Evolutionary conservation across 2,329 filamentous ascomycete genomes (phyloP).

Genomic region (Tolypocladium album): DNA sequence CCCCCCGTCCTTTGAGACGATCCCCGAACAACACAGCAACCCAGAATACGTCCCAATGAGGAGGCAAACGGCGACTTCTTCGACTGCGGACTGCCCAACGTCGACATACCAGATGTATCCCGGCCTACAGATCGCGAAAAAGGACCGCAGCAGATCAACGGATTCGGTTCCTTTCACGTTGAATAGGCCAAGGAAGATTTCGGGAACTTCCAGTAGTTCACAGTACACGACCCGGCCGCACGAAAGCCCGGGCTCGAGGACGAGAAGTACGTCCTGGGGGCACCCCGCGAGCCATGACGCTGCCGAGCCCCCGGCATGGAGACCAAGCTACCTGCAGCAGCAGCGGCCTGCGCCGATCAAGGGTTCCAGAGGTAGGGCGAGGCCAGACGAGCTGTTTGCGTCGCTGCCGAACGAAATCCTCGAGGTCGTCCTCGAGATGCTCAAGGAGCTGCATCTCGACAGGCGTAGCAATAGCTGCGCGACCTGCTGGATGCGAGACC

Average conservation of each 20-base stretch:
- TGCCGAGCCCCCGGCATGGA: slow-evolving; percentile 17
- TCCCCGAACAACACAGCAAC: slow-evolving; percentile 5
- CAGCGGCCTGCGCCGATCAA: slow-evolving; percentile 2
- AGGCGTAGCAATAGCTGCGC: slow-evolving; percentile 41
- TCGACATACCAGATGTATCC: slow-evolving; percentile 19
- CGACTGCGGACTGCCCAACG: slow-evolving; percentile 8
- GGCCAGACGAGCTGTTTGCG: slow-evolving; percentile 42
- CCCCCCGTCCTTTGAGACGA: slow-evolving; percentile 6
- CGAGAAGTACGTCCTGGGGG: slow-evolving; percentile 19
- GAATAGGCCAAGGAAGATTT: slow-evolving; percentile 26
- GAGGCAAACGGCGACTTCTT: slow-evolving; percentile 2
- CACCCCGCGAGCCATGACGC: slow-evolving; percentile 30
- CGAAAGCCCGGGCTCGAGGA: slow-evolving; percentile 14
- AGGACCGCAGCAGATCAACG: slow-evolving; percentile 8
- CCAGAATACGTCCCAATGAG: slow-evolving; percentile 1
- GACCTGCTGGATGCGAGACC: slow-evolving; percentile 56
- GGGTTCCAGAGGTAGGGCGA: slow-evolving; percentile 4
- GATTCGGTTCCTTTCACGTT: slow-evolving; percentile 15
- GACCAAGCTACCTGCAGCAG: slow-evolving; percentile 3
- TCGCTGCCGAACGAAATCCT: slow-evolving; percentile 48
- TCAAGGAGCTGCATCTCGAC: slow-evolving; percentile 40
- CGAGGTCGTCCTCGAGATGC: slow-evolving; percentile 40
- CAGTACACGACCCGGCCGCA: slow-evolving; percentile 2
- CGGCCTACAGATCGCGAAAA: slow-evolving; percentile 16
- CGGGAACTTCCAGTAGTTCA: slow-evolving; percentile 5